Evolutionary conservation across 106 monocot species (phyloP).

Genomic region (Platanthera zijinensis): DNA sequence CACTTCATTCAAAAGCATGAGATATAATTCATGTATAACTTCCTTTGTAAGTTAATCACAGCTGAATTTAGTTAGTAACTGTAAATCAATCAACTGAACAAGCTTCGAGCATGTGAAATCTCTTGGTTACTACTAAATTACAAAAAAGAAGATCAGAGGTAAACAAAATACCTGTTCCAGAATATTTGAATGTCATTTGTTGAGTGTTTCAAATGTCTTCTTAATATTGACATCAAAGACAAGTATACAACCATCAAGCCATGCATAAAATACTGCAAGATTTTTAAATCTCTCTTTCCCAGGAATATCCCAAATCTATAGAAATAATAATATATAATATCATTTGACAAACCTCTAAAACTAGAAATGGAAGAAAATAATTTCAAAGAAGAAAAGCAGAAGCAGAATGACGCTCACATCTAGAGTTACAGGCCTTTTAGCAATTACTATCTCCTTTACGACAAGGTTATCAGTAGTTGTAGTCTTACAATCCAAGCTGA

Average conservation of each 20-base stretch:
- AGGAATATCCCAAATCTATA: conserved; percentile 92
- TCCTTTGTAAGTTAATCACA: no score
- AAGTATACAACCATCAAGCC: conserved; percentile 79
- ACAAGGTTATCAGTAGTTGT: conserved; percentile 85
- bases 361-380: not conserved
- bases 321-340: conserved; percentile 6
- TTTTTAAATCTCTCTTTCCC: conserved; percentile 91
- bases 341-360: not conserved
- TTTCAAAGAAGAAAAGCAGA: not conserved
- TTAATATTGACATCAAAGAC: conserved; percentile 90
- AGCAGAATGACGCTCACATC: conserved; percentile 35
- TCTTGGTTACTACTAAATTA: no score
- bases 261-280: conserved; percentile 77
- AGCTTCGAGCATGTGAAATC: no score
- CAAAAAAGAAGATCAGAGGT: no score
- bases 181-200: conserved; percentile 81
- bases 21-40: no score
- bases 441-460: conserved; percentile 65
- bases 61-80: no score
- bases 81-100: no score
- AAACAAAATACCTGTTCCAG: conserved; percentile 57
- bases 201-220: conserved; percentile 66
- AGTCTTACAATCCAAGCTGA: conserved; percentile 72
- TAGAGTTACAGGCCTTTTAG: conserved; percentile 63
- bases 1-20: no score